Conservation (phyloP, 1,284 basidiomycete species). For the Prillingera fragicola region DNA sequence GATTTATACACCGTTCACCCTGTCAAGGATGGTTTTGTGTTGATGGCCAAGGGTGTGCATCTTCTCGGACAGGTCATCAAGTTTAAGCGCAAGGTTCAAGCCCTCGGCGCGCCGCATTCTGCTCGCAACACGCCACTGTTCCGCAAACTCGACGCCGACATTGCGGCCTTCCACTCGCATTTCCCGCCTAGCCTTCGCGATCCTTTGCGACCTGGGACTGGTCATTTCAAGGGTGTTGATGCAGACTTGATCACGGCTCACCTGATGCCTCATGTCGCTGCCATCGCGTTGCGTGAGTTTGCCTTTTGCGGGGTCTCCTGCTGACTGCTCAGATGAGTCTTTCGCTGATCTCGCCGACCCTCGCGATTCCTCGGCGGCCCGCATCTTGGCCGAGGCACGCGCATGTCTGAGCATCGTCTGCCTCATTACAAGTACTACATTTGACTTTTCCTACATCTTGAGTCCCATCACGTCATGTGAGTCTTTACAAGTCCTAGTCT, state of each 20-base stretch:
- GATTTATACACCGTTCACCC: constrained; percentile 39
- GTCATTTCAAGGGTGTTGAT: constrained; percentile 29
- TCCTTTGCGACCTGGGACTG: constrained; percentile 26
- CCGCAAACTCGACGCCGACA: constrained; percentile 25
- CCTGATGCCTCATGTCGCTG: neutral
- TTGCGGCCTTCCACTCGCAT: constrained; percentile 24
- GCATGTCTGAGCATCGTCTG: constrained; percentile 30
- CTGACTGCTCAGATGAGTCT: constrained; percentile 25
- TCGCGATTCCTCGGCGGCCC: constrained; percentile 20
- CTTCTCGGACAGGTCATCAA: constrained; percentile 29
- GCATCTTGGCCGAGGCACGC: constrained; percentile 28
- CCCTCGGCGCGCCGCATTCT: constrained; percentile 8
- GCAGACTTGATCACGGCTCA: constrained; percentile 26
- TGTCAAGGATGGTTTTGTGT: constrained; percentile 32
- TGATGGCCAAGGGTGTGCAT: constrained; percentile 30
- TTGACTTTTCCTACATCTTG: constrained; percentile 29
- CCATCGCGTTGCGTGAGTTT: constrained; percentile 6
- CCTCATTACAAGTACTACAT: constrained; percentile 24
- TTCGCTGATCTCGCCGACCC: constrained; percentile 33
- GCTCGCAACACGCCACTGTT: constrained; percentile 22
- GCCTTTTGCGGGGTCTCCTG: neutral
- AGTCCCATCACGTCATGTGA: constrained; percentile 28
- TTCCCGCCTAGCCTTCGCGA: constrained; percentile 34
- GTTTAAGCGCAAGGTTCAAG: constrained; percentile 21
- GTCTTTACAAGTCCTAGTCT: constrained; percentile 2